Base-by-base conservation (phyloP, 257 asterid species). In the Solanum ossicruentum region DNA sequence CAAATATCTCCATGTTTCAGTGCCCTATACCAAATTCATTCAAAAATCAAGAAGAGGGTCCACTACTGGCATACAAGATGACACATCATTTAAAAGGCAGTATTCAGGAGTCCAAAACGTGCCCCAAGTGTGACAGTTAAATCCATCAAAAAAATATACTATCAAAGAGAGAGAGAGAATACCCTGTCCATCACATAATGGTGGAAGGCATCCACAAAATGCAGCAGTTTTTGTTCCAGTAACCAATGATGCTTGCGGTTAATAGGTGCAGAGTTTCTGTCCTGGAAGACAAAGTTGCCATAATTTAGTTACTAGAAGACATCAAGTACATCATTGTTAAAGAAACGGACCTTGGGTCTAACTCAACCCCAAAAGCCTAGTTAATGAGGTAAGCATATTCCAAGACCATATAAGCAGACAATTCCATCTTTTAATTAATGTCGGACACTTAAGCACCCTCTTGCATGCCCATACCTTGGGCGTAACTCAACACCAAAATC, bases 151-250 rank as follows among this genome's bases (percentile, higher is more conserved):
- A 77, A 39, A 55, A 23, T 52, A 36, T 28, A 49, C 60, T 15
- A 55, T n/a, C 32, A 51, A 82, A 83, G 86, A 66, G 57, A 83
- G 57, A 83, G 84, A 55, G 66, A 72, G 84, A 84, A 86, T 92
- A 95, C 98, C 89, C 99, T 91, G 91, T 96, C 99, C 99, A 96
- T 96, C 86, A 95, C 98, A 86, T 95, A 96, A 86, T 96, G 98
- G 91, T 96, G 98, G 91, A 96, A 96, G 70, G 98, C 99, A 89
- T 96, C 98, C 86, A 96, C 98, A 86, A 96, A 96, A 92, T 96
- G 98, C 85, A 96, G 97, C 85, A 96, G 90, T 85, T 96, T 95
- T 87, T 96, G 98, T 90, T 93, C 97, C 36, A 96, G 93, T 89
- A 96, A 91, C 98, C 97, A 94, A 90, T 92, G 97, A 86, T 93